Conservation (phyloP, 371 early-diverging fungal genomes). For the Globomyces sp. region DNA sequence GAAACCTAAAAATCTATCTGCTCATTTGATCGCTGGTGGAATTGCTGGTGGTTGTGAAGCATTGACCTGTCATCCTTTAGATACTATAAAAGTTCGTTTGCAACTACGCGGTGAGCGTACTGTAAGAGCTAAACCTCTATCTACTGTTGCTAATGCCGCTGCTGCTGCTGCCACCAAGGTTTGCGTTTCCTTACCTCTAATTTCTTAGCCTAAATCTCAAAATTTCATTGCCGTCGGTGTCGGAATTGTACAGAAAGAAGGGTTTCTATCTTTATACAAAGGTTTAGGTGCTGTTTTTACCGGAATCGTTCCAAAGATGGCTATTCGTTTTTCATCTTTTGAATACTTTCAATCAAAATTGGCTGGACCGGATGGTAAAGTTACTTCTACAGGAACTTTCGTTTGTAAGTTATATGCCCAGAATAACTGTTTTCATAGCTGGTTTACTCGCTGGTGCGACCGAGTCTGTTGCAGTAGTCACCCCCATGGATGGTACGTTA, state of each 20-base stretch:
- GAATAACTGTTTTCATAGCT: constrained; percentile 49
- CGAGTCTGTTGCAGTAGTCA: constrained; percentile 96
- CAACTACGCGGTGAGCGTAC: constrained; percentile 44
- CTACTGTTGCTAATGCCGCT: constrained; percentile 27
- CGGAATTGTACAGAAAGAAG: constrained; percentile 85
- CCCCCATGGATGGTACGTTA: constrained; percentile 80
- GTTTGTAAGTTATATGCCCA: constrained; percentile 58
- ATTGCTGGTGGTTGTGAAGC: constrained; percentile 94
- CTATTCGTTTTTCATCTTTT: constrained; percentile 95
- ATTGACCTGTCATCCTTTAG: constrained; percentile 92
- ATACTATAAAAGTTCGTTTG: constrained; percentile 86
- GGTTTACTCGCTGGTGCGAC: constrained; percentile 95
- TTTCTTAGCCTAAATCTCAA: constrained; percentile 17
- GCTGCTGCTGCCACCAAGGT: constrained; percentile 33
- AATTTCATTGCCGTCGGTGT: constrained; percentile 81
- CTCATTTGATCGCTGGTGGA: constrained; percentile 76
- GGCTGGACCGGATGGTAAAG: constrained; percentile 70
- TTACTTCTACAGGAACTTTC: constrained; percentile 73
- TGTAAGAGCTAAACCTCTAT: constrained; percentile 17
- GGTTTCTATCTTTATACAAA: constrained; percentile 90
- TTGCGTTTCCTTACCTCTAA: background rate
- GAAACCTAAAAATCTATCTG: constrained; percentile 38
- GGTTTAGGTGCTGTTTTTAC: constrained; percentile 97
- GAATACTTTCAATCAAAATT: constrained; percentile 87
- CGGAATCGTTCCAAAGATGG: constrained; percentile 98